Conservation (phyloP, 192 early-diverging fungal species). For the Coemansia sp. region DNA sequence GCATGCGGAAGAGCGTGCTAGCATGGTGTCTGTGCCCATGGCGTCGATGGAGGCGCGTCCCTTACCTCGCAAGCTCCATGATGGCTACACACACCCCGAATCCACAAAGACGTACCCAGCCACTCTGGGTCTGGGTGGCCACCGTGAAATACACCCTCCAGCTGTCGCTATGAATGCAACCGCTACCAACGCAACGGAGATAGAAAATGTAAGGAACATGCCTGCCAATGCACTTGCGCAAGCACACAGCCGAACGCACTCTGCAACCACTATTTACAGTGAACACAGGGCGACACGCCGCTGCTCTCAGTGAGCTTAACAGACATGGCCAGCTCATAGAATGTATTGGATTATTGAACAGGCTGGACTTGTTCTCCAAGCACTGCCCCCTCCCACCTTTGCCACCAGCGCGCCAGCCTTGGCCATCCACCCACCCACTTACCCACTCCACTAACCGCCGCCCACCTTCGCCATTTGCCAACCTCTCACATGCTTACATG, state of each 20-base stretch:
- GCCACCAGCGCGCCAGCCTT: slow-evolving; percentile 5
- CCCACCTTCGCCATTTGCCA: background rate
- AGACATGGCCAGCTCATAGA: background rate
- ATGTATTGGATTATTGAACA: background rate
- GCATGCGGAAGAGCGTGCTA: background rate
- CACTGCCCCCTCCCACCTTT: background rate
- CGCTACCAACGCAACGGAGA: background rate
- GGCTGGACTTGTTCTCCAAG: background rate
- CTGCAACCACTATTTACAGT: slow-evolving; percentile 23
- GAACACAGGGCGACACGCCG: slow-evolving; percentile 14
- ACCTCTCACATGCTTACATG: background rate
- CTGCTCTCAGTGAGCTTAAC: slow-evolving; percentile 13
- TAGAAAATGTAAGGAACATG: slow-evolving; percentile 39
- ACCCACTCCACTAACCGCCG: background rate
- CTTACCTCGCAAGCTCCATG: background rate
- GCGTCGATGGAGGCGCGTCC: background rate
- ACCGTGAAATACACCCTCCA: background rate
- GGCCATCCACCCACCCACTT: background rate
- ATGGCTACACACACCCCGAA: background rate
- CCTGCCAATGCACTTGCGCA: slow-evolving; percentile 3
- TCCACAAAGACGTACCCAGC: slow-evolving; percentile 30
- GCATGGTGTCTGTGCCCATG: background rate
- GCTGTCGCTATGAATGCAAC: background rate
- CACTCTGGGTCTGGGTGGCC: slow-evolving; percentile 30
- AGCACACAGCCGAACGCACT: slow-evolving; percentile 36